phyloP scores from a whole-genome alignment of 495 filamentous ascomycete genomes.

The Podospora fimiseda region DNA sequence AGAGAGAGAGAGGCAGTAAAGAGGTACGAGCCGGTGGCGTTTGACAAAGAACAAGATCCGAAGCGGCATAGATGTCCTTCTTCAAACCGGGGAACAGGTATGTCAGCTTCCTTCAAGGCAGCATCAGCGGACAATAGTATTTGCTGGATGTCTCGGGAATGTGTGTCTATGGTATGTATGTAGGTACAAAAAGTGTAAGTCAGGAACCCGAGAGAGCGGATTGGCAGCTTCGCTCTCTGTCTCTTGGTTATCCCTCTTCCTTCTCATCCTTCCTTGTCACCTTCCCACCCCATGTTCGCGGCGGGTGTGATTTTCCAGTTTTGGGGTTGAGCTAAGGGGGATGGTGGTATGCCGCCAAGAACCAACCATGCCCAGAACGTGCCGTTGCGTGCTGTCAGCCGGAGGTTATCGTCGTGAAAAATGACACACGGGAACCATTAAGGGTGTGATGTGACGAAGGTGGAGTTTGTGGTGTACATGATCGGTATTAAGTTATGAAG shows the following conservation, averaged over 20 bases:
- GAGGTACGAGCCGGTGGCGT: too few species aligned
- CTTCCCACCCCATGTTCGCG: background rate
- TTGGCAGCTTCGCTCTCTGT: background rate
- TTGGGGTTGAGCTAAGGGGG: background rate
- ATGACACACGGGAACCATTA: constrained; percentile 13
- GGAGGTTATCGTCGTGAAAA: background rate
- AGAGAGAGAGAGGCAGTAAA: too few species aligned
- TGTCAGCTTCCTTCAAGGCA: background rate
- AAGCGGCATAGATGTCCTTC: background rate
- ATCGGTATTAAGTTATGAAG: background rate
- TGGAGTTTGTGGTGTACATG: constrained; percentile 1
- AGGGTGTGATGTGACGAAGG: background rate
- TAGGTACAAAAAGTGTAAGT: background rate
- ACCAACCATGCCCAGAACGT: constrained; percentile 1
- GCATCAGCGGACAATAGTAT: background rate
- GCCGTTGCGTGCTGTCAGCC: constrained; percentile 14
- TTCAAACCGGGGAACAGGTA: background rate
- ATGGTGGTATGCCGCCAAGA: constrained; percentile 7
- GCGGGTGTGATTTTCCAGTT: background rate
- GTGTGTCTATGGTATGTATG: background rate
- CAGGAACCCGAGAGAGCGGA: background rate
- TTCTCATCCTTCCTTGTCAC: background rate
- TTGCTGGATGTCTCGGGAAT: background rate
- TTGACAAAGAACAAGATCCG: background rate
- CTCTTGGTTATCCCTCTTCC: background rate